Evolutionary conservation across 176 grass and related monocot genomes (phyloP).

Genomic region (Bothriochloa decipiens): DNA sequence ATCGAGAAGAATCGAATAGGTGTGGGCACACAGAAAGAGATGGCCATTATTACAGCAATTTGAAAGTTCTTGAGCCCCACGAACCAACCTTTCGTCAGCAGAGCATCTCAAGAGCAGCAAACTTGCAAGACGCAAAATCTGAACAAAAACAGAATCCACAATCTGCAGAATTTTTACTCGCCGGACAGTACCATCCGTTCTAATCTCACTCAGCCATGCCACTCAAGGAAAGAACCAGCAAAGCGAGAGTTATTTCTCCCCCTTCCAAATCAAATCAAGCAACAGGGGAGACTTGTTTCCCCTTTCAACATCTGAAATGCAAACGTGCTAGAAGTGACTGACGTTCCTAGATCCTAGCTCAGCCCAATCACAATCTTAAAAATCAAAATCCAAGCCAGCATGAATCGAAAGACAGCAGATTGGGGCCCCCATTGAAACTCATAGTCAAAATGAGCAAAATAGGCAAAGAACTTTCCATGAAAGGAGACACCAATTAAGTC

Average conservation of each 20-base stretch:
- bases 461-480: not conserved
- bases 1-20: slow-evolving; percentile 39
- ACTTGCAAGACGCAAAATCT: slow-evolving; percentile 19
- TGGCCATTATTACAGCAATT: slow-evolving; percentile 43
- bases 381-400: not conserved
- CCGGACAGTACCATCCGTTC: not conserved
- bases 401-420: slow-evolving; percentile 8
- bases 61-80: slow-evolving; percentile 56
- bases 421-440: not conserved
- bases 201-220: not conserved
- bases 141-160: not conserved
- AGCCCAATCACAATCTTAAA: not conserved
- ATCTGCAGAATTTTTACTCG: not conserved
- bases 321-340: not conserved
- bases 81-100: slow-evolving; percentile 27
- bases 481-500: not conserved
- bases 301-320: not conserved
- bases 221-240: not conserved
- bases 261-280: slow-evolving; percentile 5
- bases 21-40: slow-evolving; percentile 37
- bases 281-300: not conserved
- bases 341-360: not conserved
- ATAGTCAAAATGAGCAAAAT: not conserved
- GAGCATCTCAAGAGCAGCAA: not conserved
- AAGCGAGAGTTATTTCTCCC: not conserved